Base-by-base conservation (phyloP, 1,284 basidiomycete genomes). In the Sporisorium sorghi region DNA sequence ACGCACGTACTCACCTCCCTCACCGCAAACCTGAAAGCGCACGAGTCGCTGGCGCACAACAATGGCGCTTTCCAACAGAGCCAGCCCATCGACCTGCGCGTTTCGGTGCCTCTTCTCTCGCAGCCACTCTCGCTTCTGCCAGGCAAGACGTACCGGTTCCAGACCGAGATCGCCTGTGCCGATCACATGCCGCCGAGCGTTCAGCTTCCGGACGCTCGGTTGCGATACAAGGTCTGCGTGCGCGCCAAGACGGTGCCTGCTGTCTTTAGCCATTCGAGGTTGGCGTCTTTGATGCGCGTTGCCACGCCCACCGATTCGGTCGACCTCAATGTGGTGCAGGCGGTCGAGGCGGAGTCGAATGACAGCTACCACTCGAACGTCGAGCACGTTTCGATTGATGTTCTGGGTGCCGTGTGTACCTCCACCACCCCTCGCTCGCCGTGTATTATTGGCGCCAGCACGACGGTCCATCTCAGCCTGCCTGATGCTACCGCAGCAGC, bases 41-140 rank as follows among this genome's bases (percentile, higher is more conserved):
- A 26, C 46, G 56, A 65, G 33, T 65, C 62, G 0, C 48, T 65
- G n/a, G 50, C 39, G 6, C 42, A 48, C 56, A 58, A 54, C 56
- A 43, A 48, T 40, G 62, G 62, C 2, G 44, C 17, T 0, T 58
- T 65, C 17, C 47, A 58, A 14, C 62, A 65, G 40, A 58, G 62
- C 47, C 43, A 32, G 5, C 62, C 56, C 8, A 6, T 65, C 26
- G 33, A 65, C 17, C 23, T 58, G 15, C n/a, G 14, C 30, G 49
- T 53, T 10, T 28, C 15, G 10, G 19, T 54, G 3, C 46, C 51
- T 37, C 21, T 64, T 0, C 43, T 43, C 1, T 12, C 4, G 14
- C 24, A 32, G n/a, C 14, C 15, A 37, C 15, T 48, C 33, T 50
- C 17, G 9, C 46, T 65, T 0, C 11, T 23, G 1, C 44, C 56